phyloP scores from a whole-genome alignment of 768 basidiomycete species.

The Kwoniella europaea region DNA sequence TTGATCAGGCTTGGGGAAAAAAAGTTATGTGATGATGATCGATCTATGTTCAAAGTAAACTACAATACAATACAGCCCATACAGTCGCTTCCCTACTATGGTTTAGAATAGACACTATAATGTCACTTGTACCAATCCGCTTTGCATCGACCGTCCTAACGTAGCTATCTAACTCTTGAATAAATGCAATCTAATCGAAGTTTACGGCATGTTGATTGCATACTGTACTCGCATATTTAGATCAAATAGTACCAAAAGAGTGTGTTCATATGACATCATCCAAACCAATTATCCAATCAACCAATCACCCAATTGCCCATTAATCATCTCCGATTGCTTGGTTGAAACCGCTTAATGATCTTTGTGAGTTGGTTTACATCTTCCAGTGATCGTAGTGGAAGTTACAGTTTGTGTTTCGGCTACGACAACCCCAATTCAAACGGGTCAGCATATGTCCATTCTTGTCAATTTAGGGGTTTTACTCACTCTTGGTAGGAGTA shows the following conservation, averaged over 20 bases:
- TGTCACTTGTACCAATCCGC: no score
- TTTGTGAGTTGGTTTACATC: slow-evolving; percentile 11
- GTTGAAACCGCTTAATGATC: not conserved
- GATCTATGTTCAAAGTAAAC: no score
- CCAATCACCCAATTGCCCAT: not conserved
- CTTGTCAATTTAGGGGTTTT: no score
- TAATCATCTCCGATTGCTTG: not conserved
- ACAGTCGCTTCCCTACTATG: no score
- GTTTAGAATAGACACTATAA: no score
- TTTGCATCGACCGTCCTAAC: no score
- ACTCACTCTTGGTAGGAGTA: slow-evolving; percentile 18
- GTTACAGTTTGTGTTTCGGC: slow-evolving; percentile 18
- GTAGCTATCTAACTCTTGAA: no score
- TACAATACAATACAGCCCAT: no score
- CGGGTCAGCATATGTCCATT: not conserved
- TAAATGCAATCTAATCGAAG: no score
- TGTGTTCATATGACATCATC: not conserved
- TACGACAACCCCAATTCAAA: not conserved
- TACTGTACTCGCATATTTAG: not conserved
- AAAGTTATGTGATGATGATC: no score
- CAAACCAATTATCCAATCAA: not conserved
- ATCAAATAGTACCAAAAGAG: not conserved
- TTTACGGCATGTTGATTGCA: not conserved
- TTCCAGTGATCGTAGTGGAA: slow-evolving; percentile 17
- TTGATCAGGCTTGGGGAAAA: no score